phyloP scores from a whole-genome alignment of 805 yeast genomes.

The Ogataea saltuana region DNA sequence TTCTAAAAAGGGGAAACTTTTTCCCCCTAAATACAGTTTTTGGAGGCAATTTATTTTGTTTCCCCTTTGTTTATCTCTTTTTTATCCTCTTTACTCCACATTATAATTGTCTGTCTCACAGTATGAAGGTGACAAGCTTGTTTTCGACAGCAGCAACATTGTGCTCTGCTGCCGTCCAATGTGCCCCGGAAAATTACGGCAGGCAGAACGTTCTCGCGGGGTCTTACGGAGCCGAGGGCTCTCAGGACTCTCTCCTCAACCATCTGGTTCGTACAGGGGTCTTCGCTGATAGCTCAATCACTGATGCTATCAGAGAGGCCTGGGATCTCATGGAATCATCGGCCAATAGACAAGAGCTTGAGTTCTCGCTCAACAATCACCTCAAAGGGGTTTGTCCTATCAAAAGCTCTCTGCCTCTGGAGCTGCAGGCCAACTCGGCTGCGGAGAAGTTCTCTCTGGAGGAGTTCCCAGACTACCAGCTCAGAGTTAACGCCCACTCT shows the following conservation, averaged over 20 bases:
- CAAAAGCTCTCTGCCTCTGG: slow-evolving; percentile 11
- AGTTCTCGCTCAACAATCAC: slow-evolving; percentile 11
- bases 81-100: neutral
- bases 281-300: neutral
- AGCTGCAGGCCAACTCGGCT: neutral
- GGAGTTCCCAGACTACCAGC: slow-evolving; percentile 25
- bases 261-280: slow-evolving; percentile 7
- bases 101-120: neutral
- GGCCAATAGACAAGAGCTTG: slow-evolving; percentile 9
- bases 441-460: slow-evolving; percentile 14
- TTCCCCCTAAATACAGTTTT: neutral
- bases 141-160: neutral
- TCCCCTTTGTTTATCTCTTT: neutral
- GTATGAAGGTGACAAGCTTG: neutral
- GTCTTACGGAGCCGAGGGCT: no score
- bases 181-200: no score
- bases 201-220: no score
- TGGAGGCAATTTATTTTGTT: neutral
- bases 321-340: slow-evolving; percentile 19
- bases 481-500: slow-evolving; percentile 25
- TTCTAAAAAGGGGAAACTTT: neutral
- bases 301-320: slow-evolving; percentile 12
- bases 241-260: slow-evolving; percentile 4
- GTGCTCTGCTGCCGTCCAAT: neutral
- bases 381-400: slow-evolving; percentile 13